Evolutionary conservation across 306 rosid species (phyloP), one percentile per base, ranked within the genome.

Genomic region (Mimosa pudica): DNA sequence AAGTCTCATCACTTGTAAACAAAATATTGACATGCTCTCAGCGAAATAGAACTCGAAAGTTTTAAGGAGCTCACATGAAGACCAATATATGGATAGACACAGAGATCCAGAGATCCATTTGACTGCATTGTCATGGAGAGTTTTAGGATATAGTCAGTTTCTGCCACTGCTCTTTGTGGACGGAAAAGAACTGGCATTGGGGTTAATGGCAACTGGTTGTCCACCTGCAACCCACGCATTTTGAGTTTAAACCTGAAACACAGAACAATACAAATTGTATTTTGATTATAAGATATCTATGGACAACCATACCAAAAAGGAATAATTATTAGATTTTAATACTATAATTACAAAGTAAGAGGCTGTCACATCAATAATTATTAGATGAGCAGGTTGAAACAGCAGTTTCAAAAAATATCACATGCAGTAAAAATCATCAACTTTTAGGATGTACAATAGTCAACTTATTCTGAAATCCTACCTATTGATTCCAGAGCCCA

Each of bases 111-210:
- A 41, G 94, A 92, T 52, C 99, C 99, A 84, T 91, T 89, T 77
- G 96, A 93, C 74, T 90, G 99, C 89, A 86, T 83, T 73, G 98
- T 93, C 82, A 91, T 54, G 46, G 99, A 95, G 85, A 88, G 87
- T 85, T 95, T 95, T 84, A 95, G 84, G 85, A 93, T 87, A 89
- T 91, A 88, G 73, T 95, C 97, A 54, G 86, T 90, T 75, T 88
- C 97, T 38, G 85, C 90, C 80, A 87, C 94, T 79, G 57, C 83
- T 93, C 77, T 88, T 95, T 90, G 99, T 45, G 97, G 98, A 83
- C 99, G 92, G 79, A 95, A 95, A 75, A 95, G 92, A 85, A 93
- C 99, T 60, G 98, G 99, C 89, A 86, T 95, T 41, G 97, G 99
- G 57, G 90, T 93, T 86, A 95, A 80, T 35, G 99, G 99, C 88